Evolutionary conservation across 169 alveolate species (phyloP), one percentile per base, ranked within the genome.

Genomic region (Eimeria necatrix): DNA sequence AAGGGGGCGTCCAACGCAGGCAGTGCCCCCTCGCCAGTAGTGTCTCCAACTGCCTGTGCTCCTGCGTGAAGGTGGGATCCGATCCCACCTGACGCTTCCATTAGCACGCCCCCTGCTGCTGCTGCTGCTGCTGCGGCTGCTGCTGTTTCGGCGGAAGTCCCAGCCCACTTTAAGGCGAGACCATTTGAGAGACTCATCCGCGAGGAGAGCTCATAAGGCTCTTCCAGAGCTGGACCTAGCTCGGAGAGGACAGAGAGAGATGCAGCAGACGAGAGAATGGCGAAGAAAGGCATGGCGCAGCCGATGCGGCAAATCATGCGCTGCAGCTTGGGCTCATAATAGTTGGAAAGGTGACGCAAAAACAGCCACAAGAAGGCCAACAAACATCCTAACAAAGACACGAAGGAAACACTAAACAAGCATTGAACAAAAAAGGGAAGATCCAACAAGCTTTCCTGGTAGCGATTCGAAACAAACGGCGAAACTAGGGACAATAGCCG

Each of bases 291-390:
- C 12, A 70, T 16, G 48, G 87, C 53, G 24, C 86, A 70, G 74
- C 91, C 74, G 26, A 91, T 91, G 41, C 95, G 68, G 24, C 91
- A 78, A 26, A 78, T 48, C 83, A 56, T 56, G 18, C 95, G 83
- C 85, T 91, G 95, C 32, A 91, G 56, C 9, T 78, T 32, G 3
- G 91, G 91, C 71, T 91, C 91, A 68, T 56, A 78, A 46, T 91
- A 91, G 68, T 91, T 14, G 20, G 49, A 22, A 0, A 91, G 80
- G 26, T 91, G 91, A 4, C 26, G 48, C 61, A 73, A 32, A 41
- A 73, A 12, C 10, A 18, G 71, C 22, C 49, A 51, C 52, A 49
- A 80, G 32, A 80, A 80, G 51, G 89, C 20, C 10, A 80, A n/a
- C 71, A 80, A 70, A 52, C 71, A 49, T 51, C 70, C 85, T 18